Conservation (phyloP, 176 grass and related monocot species). For the Hsuehochloa calcarea region DNA sequence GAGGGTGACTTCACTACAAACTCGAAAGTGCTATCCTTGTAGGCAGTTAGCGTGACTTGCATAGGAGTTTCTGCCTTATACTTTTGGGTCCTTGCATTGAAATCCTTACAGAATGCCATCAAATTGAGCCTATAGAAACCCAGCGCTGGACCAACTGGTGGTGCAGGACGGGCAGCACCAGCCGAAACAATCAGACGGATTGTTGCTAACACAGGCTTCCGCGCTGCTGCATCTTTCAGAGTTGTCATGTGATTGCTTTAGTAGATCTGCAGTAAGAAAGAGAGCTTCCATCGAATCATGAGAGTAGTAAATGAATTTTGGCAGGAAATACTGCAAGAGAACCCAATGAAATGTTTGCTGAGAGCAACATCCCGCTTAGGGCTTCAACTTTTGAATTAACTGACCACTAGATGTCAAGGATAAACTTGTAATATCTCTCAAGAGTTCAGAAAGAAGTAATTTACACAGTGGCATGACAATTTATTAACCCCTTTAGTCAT, state of each 20-base stretch:
- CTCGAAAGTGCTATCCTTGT: conserved; percentile 85
- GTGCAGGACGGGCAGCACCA: conserved; percentile 70
- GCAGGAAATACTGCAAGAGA: neutral
- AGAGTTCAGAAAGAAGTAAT: neutral
- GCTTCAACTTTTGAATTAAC: neutral
- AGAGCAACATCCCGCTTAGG: neutral
- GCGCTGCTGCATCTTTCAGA: conserved; percentile 62
- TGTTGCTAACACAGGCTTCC: conserved; percentile 69
- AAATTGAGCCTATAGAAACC: conserved; percentile 83
- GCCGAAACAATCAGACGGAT: conserved; percentile 75
- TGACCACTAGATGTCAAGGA: neutral
- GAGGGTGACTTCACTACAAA: conserved; percentile 82
- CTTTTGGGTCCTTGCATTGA: conserved; percentile 94
- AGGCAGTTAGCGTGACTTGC: conserved; percentile 80
- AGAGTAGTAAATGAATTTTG: neutral
- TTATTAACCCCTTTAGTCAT: neutral
- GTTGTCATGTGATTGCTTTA: conserved; percentile 46
- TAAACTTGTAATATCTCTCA: neutral
- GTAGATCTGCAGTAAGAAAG: conserved; percentile 31
- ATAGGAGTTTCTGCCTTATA: conserved; percentile 91
- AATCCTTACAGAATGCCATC: conserved; percentile 98
- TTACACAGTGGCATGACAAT: neutral
- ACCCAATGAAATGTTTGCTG: neutral
- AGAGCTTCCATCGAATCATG: conserved; percentile 5
- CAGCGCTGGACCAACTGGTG: conserved; percentile 73